Evolutionary conservation across 2,329 filamentous ascomycete genomes (phyloP), one percentile per base, ranked within the genome.

Genomic region (Cladophialophora chaetospira): DNA sequence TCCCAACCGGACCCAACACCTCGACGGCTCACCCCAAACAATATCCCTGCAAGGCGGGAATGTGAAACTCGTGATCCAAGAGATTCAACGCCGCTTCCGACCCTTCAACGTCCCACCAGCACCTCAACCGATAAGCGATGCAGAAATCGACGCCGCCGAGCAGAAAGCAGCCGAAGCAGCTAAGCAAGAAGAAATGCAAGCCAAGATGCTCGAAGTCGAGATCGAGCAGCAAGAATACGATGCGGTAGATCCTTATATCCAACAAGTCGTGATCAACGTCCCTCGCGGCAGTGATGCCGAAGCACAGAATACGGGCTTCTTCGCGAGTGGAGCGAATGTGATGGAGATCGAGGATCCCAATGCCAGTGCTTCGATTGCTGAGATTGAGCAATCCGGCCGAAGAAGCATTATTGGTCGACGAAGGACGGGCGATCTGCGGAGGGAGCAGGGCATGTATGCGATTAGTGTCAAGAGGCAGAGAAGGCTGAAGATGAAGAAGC

Each of bases 401-500:
- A 13, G 46, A 25, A 43, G 49, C 33, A 29, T 23, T 3, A 51
- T 51, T 13, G 58, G 58, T 28, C 43, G 49, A 36, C 49, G 54
- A 49, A 76, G 79, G 61, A 48, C 62, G 55, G 56, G 61, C 17
- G 36, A 51, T 36, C 23, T n/a, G 65, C 72, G 56, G 74, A 77
- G 63, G 66, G 67, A 65, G 68, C 72, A 72, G 52, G 69, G 72
- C 58, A 92, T 96, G 87, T 77, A 87, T 60, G 84, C 91, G 63
- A 91, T 99, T 71, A 96, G 90, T 70, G 93, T 97, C 66, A 91
- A 88, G 81, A 83, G 94, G 73, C 91, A 96, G 76, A 82, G 91
- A 71, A 95, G 94, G 79, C 78, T 97, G 70, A 96, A 91, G 85
- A 99, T 99, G 92, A 99, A 99, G 89, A 99, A 97, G 85, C 93